A percentile compares a stretch with the other conserved stretches of the same genome.
Evolutionary conservation across 75 land plant species (phyloP).

Genomic region (Pinus albicaulis): DNA sequence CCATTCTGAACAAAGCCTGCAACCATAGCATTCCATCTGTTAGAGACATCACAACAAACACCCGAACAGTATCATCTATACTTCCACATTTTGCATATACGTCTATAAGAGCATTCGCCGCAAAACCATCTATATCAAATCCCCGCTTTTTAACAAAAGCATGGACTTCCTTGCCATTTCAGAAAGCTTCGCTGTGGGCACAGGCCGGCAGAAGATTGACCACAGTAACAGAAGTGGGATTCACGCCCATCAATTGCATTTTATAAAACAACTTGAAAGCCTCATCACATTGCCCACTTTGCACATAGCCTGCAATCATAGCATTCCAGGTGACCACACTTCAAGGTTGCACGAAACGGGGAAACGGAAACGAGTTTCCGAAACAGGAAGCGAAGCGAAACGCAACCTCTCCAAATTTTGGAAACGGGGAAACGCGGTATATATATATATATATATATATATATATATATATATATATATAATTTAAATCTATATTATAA

Average conservation of each 20-base stretch:
- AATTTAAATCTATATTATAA: too few species aligned
- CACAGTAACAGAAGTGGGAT: slow-evolving; percentile 15
- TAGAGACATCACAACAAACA: slow-evolving; percentile 19
- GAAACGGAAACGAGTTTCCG: too few species aligned
- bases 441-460: too few species aligned
- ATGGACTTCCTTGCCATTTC: slow-evolving; percentile 24
- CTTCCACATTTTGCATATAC: slow-evolving; percentile 73
- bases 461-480: too few species aligned
- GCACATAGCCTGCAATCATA: slow-evolving; percentile 30
- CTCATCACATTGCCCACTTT: slow-evolving; percentile 8
- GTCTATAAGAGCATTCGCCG: slow-evolving; percentile 44
- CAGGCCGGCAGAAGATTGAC: slow-evolving; percentile 25
- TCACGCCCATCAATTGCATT: slow-evolving; percentile 16
- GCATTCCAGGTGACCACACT: slow-evolving; percentile 61
- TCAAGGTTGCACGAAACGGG: too few species aligned
- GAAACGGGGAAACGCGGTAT: too few species aligned
- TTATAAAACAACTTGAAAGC: slow-evolving; percentile 14
- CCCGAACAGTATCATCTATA: slow-evolving; percentile 34
- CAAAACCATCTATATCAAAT: slow-evolving; percentile 18
- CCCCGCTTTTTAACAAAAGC: slow-evolving; percentile 33
- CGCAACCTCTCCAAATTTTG: too few species aligned
- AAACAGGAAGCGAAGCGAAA: too few species aligned
- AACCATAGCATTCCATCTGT: slow-evolving; percentile 34
- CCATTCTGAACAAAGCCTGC: slow-evolving; percentile 26
- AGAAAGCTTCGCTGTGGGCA: slow-evolving; percentile 10